Evolutionary conservation across 2,329 filamentous ascomycete species (phyloP), one percentile per base, ranked within the genome.

Genomic region (Cercospora sp.): DNA sequence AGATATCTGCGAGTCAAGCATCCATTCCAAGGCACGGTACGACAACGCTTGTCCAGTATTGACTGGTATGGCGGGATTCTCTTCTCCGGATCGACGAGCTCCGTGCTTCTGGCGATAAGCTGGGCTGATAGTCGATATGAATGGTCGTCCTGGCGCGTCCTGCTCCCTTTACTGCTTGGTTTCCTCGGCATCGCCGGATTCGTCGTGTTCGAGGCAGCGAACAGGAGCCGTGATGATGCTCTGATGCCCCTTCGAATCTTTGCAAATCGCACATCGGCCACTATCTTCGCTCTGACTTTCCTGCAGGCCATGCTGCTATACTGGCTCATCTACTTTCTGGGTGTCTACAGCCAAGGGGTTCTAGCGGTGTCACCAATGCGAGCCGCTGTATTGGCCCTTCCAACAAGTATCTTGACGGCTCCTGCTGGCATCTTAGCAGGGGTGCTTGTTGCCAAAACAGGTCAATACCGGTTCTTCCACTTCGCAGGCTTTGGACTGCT

Each of bases 151-250:
- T 65, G 49, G 62, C 62, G 49, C 30, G 62, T 65, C 49, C 57
- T 65, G n/a, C 83, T 95, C 28, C 94, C 95, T 90, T 84, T 95
- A 71, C 86, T 96, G 3, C 87, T 97, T 45, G 93, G 92, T 0
- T 86, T 87, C n/a, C 61, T 90, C 21, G 51, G 62, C 28, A 83
- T 84, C 8, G 68, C 68, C 61, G 85, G 70, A 10, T 70, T 92
- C 45, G 95, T 95, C 78, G 81, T 90, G 71, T 49, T 91, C 18
- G 87, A 90, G 72, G 62, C 62, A 28, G 49, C 18, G 62, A 58
- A 13, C 24, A 58, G 30, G 92, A 96, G 80, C 87, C 86, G 81
- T 88, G 87, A 74, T 73, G 92, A 91, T 71, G 92, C 93, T 1
- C 82, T 96, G 65, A 91, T 94, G 77, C 92, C 92, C 0, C 79